Percentiles rank a stretch among this genome's conserved stretches.
phyloP scores from a whole-genome alignment of 495 filamentous ascomycete genomes.

The Parmelia sp. region DNA sequence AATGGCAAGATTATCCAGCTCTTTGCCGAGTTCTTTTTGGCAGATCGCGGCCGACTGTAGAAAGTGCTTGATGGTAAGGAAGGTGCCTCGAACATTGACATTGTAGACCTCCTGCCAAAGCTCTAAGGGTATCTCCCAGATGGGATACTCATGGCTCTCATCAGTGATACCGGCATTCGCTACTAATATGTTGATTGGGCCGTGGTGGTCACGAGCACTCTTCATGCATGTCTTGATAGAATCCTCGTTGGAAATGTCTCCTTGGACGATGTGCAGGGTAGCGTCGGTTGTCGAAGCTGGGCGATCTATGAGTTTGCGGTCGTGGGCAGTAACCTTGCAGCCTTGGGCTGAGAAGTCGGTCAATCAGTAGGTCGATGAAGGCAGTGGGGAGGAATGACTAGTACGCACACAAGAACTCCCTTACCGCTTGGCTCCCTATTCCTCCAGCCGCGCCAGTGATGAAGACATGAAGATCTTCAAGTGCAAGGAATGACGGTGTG shows the following conservation, averaged over 20 bases:
- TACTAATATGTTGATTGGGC: conserved; percentile 48
- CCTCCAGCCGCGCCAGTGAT: conserved; percentile 51
- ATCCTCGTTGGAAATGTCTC: conserved; percentile 44
- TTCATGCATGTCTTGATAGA: conserved; percentile 41
- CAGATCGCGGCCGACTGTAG: conserved; percentile 35
- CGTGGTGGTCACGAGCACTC: conserved; percentile 41
- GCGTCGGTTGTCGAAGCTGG: conserved; percentile 24
- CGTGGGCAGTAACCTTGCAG: conserved; percentile 49
- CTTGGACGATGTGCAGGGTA: conserved; percentile 36
- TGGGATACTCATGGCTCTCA: conserved; percentile 37
- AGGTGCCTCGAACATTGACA: conserved; percentile 47
- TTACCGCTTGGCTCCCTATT: conserved; percentile 45
- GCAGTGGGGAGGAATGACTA: background rate
- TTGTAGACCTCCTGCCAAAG: conserved; percentile 49
- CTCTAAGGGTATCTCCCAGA: conserved; percentile 49
- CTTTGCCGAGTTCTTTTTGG: conserved; percentile 33
- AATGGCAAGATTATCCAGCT: conserved; percentile 46
- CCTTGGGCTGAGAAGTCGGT: conserved; percentile 39
- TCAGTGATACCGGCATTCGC: conserved; percentile 49
- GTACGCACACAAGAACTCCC: conserved; percentile 48
- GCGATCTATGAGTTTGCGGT: conserved; percentile 33
- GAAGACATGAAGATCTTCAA: conserved; percentile 51
- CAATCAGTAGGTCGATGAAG: background rate
- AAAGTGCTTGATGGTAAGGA: conserved; percentile 54
- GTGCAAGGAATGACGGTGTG: conserved; percentile 38